These are phyloP conservation scores for Emergomyces africanus DNA, from an alignment of 2,329 filamentous ascomycete species.

Conservation along the genomic window DNA sequence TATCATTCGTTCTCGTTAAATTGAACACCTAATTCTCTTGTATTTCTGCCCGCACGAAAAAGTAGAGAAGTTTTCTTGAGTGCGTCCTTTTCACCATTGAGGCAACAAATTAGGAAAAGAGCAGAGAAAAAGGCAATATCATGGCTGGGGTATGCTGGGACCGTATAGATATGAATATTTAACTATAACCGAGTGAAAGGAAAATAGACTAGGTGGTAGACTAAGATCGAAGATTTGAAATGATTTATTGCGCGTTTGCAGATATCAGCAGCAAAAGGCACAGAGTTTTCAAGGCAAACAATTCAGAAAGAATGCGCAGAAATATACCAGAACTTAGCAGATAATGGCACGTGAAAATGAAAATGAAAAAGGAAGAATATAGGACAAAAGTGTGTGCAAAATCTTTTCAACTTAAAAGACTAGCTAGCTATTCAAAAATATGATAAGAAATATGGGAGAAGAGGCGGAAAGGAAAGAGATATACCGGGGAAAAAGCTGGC, in stretches of 20 bases:
- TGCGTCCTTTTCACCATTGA: neutral
- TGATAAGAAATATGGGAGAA: too few species aligned
- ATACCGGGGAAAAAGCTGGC: neutral
- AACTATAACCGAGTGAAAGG: too few species aligned
- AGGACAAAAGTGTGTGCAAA: neutral
- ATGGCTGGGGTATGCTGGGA: neutral
- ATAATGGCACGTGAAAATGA: neutral
- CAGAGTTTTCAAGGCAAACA: too few species aligned
- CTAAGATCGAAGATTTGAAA: too few species aligned
- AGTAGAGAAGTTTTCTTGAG: neutral
- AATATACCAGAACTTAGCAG: neutral
- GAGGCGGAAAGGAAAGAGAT: too few species aligned
- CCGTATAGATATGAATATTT: too few species aligned
- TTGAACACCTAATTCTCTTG: neutral
- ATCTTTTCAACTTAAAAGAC: neutral
- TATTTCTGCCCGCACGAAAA: neutral
- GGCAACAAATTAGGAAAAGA: neutral
- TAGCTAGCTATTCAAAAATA: neutral
- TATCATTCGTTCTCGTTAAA: neutral
- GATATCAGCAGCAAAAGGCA: too few species aligned
- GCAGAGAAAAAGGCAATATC: neutral
- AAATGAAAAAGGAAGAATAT: neutral
- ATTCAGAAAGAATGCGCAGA: too few species aligned
- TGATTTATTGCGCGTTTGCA: too few species aligned
- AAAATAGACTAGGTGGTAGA: too few species aligned